A percentile compares a stretch with the other conserved stretches of the same genome.
phyloP scores from a whole-genome alignment of 345 rosid genomes.

The Trapa bicornis region DNA sequence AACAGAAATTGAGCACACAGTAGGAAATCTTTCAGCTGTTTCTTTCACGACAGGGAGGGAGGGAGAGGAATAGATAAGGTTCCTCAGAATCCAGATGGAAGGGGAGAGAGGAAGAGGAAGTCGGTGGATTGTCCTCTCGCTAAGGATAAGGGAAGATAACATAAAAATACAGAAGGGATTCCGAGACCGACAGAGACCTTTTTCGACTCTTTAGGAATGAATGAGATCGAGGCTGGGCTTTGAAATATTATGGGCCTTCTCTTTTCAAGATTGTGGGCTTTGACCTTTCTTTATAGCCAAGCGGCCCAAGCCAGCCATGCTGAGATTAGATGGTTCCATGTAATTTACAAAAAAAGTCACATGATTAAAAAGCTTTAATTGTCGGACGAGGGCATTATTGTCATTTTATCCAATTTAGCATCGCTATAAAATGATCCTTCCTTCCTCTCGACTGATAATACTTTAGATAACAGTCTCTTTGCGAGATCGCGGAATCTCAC shows the following conservation, averaged over 20 bases:
- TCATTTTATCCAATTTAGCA: too few relatives aligned
- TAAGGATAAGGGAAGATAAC: slow-evolving; percentile 48
- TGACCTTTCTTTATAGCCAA: too few relatives aligned
- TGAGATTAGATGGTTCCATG: too few relatives aligned
- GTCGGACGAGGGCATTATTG: too few relatives aligned
- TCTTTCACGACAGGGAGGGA: not conserved
- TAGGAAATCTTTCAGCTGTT: not conserved
- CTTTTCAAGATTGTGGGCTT: not conserved
- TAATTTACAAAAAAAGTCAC: too few relatives aligned
- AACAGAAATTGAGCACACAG: not conserved
- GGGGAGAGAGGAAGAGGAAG: not conserved
- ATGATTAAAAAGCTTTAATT: too few relatives aligned
- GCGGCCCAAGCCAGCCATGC: too few relatives aligned
- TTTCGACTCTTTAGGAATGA: not conserved
- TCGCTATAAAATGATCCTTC: too few relatives aligned
- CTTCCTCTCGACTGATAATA: too few relatives aligned
- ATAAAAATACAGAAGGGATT: not conserved
- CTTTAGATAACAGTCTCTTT: too few relatives aligned
- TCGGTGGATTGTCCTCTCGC: slow-evolving; percentile 16
- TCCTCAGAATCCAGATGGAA: not conserved
- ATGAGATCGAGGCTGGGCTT: not conserved
- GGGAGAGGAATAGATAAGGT: slow-evolving; percentile 1
- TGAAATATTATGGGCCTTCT: not conserved
- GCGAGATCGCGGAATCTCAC: too few relatives aligned
- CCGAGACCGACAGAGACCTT: not conserved